Percentiles rank a stretch among this genome's conserved stretches.
Conservation (phyloP, 345 rosid species). For the Eutrema japonicum region DNA sequence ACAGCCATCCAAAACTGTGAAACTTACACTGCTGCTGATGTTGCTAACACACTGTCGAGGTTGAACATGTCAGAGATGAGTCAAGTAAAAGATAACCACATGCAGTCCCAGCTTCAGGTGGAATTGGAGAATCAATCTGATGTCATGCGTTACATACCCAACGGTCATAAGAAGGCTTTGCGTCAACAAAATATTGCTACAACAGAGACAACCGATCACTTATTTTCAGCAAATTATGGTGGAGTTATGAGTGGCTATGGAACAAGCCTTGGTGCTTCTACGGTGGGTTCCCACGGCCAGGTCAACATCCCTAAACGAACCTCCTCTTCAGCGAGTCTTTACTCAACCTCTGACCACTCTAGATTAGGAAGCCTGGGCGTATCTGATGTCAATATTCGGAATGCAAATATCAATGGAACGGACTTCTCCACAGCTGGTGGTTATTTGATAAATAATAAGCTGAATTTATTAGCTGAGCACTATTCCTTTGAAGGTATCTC, state of each 20-base stretch:
- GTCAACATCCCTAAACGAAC: slow-evolving; percentile 65
- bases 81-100: slow-evolving; percentile 50
- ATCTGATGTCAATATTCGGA: slow-evolving; percentile 50
- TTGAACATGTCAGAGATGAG: slow-evolving; percentile 57
- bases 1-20: slow-evolving; percentile 53
- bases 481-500: slow-evolving; percentile 61
- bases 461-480: slow-evolving; percentile 49
- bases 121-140: slow-evolving; percentile 51
- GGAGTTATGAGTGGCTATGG: slow-evolving; percentile 55
- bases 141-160: slow-evolving; percentile 54
- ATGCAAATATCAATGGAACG: slow-evolving; percentile 48
- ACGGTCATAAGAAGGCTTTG: slow-evolving; percentile 54
- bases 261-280: slow-evolving; percentile 53
- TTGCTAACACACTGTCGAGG: slow-evolving; percentile 62
- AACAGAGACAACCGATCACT: slow-evolving; percentile 51
- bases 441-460: slow-evolving; percentile 54
- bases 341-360: slow-evolving; percentile 53
- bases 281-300: slow-evolving; percentile 52
- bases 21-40: slow-evolving; percentile 58
- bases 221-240: slow-evolving; percentile 51
- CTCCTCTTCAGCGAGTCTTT: slow-evolving; percentile 69
- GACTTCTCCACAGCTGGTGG: slow-evolving; percentile 53
- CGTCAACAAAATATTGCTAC: slow-evolving; percentile 57
- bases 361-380: slow-evolving; percentile 58
- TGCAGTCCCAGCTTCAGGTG: slow-evolving; percentile 52